These are phyloP conservation scores for Candida methanosorbosa DNA, from an alignment of 805 yeast species.

Conservation along the genomic window DNA sequence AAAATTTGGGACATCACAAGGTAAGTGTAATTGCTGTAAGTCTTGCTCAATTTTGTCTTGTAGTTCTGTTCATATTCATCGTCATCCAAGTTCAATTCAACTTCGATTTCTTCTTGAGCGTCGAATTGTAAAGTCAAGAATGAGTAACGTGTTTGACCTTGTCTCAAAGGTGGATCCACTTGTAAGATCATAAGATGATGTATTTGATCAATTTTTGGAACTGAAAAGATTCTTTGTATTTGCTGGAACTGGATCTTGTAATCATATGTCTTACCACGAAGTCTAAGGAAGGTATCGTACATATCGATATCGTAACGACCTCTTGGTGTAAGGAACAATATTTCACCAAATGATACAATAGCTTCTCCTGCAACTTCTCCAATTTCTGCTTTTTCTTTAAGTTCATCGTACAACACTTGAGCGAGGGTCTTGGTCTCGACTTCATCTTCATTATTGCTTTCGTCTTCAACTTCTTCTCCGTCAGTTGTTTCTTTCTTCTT, in stretches of 20 bases:
- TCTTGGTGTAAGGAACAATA: slow-evolving; percentile 91
- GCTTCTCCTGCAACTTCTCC: slow-evolving; percentile 95
- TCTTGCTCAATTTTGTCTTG: slow-evolving; percentile 63
- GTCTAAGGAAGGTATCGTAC: slow-evolving; percentile 77
- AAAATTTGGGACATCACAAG: slow-evolving; percentile 81
- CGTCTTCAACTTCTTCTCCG: slow-evolving; percentile 10
- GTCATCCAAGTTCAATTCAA: slow-evolving; percentile 78
- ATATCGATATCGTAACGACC: slow-evolving; percentile 97
- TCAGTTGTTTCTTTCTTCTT: slow-evolving; percentile 18
- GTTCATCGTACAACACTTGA: slow-evolving; percentile 76
- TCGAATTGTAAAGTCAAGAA: slow-evolving; percentile 85
- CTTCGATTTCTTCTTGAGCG: slow-evolving; percentile 84
- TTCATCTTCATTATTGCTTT: slow-evolving; percentile 18
- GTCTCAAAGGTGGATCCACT: slow-evolving; percentile 94
- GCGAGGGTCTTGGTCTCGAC: slow-evolving; percentile 63
- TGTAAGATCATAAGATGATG: slow-evolving; percentile 85
- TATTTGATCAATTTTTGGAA: slow-evolving; percentile 91
- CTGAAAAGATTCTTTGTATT: slow-evolving; percentile 80
- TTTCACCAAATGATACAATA: slow-evolving; percentile 85
- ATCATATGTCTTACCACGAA: slow-evolving; percentile 96
- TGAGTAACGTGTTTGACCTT: slow-evolving; percentile 96
- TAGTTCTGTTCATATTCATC: slow-evolving; percentile 71
- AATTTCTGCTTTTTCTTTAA: slow-evolving; percentile 88
- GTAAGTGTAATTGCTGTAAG: slow-evolving; percentile 70
- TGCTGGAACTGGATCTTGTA: slow-evolving; percentile 89